These are phyloP conservation scores for Peterozyma toletana DNA, from an alignment of 805 yeast species.

Conservation along the genomic window DNA sequence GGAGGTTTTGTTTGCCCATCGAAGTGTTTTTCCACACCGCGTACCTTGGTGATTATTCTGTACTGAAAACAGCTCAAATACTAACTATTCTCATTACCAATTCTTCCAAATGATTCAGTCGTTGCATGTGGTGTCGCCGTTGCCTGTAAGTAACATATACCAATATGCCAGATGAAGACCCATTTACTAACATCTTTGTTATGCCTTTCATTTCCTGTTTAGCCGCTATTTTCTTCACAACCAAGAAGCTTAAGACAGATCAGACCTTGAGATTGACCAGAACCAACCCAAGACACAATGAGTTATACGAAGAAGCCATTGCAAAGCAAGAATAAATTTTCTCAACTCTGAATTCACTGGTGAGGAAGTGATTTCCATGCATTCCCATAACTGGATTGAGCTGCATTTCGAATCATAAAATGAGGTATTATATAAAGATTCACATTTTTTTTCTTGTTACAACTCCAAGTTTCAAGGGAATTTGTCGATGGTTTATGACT, in stretches of 20 bases:
- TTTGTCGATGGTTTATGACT: too few species aligned
- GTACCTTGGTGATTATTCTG: too few species aligned
- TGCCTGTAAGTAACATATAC: constrained; percentile 13
- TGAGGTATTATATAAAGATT: background rate
- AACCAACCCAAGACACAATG: constrained; percentile 34
- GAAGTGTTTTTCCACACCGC: too few species aligned
- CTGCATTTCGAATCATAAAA: too few species aligned
- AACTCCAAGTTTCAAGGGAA: background rate
- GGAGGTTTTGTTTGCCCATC: too few species aligned
- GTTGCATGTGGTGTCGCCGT: constrained; percentile 49
- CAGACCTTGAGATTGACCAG: constrained; percentile 41
- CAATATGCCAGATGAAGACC: too few species aligned
- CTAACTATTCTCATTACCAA: background rate
- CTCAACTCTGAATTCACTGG: background rate
- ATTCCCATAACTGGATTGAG: background rate
- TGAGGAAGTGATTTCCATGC: background rate
- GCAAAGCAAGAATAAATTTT: constrained; percentile 12
- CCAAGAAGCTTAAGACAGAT: constrained; percentile 44
- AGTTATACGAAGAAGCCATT: constrained; percentile 27
- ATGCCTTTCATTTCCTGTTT: background rate
- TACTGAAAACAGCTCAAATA: too few species aligned
- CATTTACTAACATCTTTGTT: background rate
- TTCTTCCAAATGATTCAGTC: constrained; percentile 12
- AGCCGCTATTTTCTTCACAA: constrained; percentile 42
- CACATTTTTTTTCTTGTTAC: background rate